phyloP scores from a whole-genome alignment of 371 early-diverging fungal genomes.

The Mortierella sp. region DNA sequence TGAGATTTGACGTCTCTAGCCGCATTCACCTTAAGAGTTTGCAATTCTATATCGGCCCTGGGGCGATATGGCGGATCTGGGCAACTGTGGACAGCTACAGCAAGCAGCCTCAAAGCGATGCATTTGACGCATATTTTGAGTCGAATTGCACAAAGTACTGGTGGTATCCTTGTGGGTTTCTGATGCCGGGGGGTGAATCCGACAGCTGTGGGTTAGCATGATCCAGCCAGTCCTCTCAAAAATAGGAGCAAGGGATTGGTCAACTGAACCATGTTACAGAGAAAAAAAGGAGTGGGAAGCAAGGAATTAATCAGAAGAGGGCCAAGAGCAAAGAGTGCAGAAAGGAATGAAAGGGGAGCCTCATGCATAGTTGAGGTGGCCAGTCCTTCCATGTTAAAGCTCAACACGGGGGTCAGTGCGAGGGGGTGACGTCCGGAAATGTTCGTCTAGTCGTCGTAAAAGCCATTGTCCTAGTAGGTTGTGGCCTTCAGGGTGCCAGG shows the following conservation, averaged over 20 bases:
- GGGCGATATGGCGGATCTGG: too few relatives aligned
- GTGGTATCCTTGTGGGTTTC: not conserved
- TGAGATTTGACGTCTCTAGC: too few relatives aligned
- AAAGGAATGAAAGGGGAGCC: conserved; percentile 29
- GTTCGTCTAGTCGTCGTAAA: not conserved
- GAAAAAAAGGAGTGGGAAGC: conserved; percentile 52
- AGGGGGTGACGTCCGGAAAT: not conserved
- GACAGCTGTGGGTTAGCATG: conserved; percentile 10
- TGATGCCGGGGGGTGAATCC: conserved; percentile 13
- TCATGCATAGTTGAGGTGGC: conserved; percentile 19
- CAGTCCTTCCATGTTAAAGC: conserved; percentile 1
- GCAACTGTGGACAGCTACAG: too few relatives aligned
- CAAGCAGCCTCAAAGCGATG: too few relatives aligned
- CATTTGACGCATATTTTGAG: too few relatives aligned
- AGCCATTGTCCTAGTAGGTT: not conserved
- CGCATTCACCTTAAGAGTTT: too few relatives aligned
- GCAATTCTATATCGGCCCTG: too few relatives aligned
- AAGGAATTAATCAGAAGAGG: conserved; percentile 15
- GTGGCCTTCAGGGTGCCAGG: too few relatives aligned
- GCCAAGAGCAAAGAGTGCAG: conserved; percentile 3
- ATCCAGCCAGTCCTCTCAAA: conserved; percentile 22
- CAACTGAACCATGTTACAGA: conserved; percentile 17
- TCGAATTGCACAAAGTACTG: too few relatives aligned
- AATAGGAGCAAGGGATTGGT: conserved; percentile 46
- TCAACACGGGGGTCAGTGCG: conserved; percentile 9